Evolutionary conservation across 768 basidiomycete species (phyloP), one percentile per base, ranked within the genome.

Genomic region (Psilocybe subaeruginosa): DNA sequence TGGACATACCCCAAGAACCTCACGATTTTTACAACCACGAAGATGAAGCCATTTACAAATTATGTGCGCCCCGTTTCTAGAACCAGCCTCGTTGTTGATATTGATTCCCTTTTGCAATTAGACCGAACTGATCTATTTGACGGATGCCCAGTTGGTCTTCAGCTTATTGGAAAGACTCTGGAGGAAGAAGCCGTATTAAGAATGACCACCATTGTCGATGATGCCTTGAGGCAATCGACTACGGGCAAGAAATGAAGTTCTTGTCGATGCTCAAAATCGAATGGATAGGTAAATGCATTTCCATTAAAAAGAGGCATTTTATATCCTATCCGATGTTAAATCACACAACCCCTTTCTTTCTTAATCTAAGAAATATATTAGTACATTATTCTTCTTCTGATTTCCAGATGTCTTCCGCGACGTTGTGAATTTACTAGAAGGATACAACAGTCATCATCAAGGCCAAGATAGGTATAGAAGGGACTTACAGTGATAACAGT

Each of bases 401-500:
- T 35, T 39, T 57, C n/a, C 30, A 33, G 31, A 8, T 37, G 29
- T 54, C 7, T 31, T 50, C 16, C 27, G 11, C 23, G 49, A 27
- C 11, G 48, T 4, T 19, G 2, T 37, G 11, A 46, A 46, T 58
- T 58, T 61, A 61, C 60, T 58, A 46, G 29, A 30, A 35, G 11
- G 27, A 16, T 7, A 19, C 4, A 46, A 54, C 9, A 54, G 19
- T 30, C 11, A 17, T 1, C 17, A 4, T 48, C 30, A 9, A 17
- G 37, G 2, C 19, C 3, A 57, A 39, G 23, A 31, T 23, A 45
- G 11, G 19, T 11, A 8, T 30, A 53, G 19, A 29, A 47, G 45
- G 23, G 29, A 76, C 87, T 78, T 70, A 92, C 91, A 58, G 97
- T 99, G 74, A 99, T 98, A 65, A 99, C 97, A 53, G 95, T 97